Conservation (phyloP, 768 basidiomycete genomes). For the Trametes villosa region DNA sequence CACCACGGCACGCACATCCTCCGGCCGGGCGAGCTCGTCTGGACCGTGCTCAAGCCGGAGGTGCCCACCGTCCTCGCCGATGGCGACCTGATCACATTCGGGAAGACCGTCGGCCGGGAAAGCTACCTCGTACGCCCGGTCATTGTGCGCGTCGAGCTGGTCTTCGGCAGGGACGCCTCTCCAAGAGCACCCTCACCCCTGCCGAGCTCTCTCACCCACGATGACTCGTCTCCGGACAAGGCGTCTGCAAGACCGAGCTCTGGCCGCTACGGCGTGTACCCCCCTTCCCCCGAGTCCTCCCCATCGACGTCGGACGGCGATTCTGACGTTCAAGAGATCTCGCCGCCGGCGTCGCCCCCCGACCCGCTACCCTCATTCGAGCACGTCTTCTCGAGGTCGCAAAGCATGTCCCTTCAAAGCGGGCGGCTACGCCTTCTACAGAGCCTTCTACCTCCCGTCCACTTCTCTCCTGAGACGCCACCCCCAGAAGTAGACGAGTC, state of each 20-base stretch:
- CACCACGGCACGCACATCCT: slow-evolving; percentile 79
- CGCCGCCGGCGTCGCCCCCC: slow-evolving; percentile 20
- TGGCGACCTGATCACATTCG: slow-evolving; percentile 77
- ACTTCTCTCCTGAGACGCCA: background rate
- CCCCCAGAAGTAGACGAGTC: slow-evolving; percentile 1
- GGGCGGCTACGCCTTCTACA: slow-evolving; percentile 27
- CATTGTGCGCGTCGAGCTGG: slow-evolving; percentile 60
- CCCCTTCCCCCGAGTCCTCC: slow-evolving; percentile 41
- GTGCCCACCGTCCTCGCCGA: slow-evolving; percentile 60
- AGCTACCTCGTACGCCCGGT: slow-evolving; percentile 66
- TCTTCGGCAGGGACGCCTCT: slow-evolving; percentile 37
- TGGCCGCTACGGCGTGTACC: slow-evolving; percentile 68
- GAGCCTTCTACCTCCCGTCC: slow-evolving; percentile 27
- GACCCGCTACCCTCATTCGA: background rate
- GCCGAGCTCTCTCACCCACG: slow-evolving; percentile 11
- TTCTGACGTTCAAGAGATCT: slow-evolving; percentile 33
- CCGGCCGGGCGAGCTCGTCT: slow-evolving; percentile 52
- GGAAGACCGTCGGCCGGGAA: slow-evolving; percentile 71
- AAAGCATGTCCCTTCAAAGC: background rate
- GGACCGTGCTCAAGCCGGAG: slow-evolving; percentile 57
- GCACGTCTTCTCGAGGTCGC: background rate
- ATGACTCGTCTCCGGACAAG: slow-evolving; percentile 27
- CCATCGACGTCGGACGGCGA: slow-evolving; percentile 46
- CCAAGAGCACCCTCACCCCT: slow-evolving; percentile 12
- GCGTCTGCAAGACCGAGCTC: slow-evolving; percentile 41